Percentiles rank a stretch among this genome's conserved stretches.
phyloP scores from a whole-genome alignment of 73 alveolate genomes.

The Stentor coeruleus region DNA sequence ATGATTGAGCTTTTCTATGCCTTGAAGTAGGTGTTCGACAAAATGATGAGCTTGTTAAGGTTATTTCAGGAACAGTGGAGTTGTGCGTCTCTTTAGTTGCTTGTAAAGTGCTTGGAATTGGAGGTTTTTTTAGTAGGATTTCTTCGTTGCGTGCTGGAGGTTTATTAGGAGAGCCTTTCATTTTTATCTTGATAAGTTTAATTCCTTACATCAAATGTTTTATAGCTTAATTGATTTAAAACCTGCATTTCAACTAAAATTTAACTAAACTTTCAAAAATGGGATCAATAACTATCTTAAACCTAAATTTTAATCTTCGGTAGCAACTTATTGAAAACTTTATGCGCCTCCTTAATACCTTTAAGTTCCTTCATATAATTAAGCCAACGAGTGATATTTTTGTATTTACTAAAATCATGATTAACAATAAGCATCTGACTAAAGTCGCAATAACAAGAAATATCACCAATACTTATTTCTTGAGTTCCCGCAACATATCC shows the following conservation, averaged over 20 bases:
- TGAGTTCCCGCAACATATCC: not conserved
- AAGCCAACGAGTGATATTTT: not conserved
- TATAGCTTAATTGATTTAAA: too few species aligned
- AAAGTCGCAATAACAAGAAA: not conserved
- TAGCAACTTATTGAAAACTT: constrained; percentile 8
- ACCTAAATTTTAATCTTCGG: constrained; percentile 9
- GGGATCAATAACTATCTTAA: too few species aligned
- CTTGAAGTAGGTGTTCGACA: not conserved
- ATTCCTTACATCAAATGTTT: too few species aligned
- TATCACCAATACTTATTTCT: not conserved
- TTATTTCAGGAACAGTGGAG: not conserved
- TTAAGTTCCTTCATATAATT: not conserved
- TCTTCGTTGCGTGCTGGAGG: too few species aligned
- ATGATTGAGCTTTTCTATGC: not conserved
- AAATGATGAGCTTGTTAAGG: not conserved
- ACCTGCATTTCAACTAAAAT: too few species aligned
- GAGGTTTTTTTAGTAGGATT: too few species aligned
- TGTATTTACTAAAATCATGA: not conserved
- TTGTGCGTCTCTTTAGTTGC: too few species aligned
- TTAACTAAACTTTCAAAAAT: too few species aligned
- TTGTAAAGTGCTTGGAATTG: too few species aligned
- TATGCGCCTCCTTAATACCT: constrained; percentile 5
- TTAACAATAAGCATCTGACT: not conserved
- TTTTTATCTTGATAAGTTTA: too few species aligned
- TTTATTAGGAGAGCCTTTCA: too few species aligned